Evolutionary conservation across 257 asterid species (phyloP), one percentile per base, ranked within the genome.

Genomic region (Solanum pinnatisectum): DNA sequence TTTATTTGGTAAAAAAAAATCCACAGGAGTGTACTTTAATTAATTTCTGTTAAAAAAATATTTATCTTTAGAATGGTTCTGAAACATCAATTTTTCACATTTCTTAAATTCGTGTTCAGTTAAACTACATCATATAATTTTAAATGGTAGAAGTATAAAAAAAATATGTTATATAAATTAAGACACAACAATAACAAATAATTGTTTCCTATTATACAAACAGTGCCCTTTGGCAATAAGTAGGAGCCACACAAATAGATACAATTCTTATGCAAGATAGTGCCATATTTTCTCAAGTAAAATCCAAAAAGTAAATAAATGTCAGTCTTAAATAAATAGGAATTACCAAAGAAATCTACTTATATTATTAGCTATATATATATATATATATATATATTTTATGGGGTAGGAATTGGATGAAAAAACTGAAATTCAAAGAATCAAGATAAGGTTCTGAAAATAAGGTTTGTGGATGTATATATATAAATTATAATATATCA

Each of bases 281-380:
- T 78, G 65, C 84, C n/a, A 27, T 78, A 16, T 33, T 40, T 42
- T 4, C 10, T 15, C 4, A 25, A 11, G 11, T n/a, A 25, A 22
- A 67, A 6, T 44, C 25, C 37, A n/a, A 78, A 78, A 77, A 23
- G 14, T 42, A 42, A 42, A 20, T 3, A 13, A 13, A 67, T 78
- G 65, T 44, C 85, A 79, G 27, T 44, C 40, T 25, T 44, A 44
- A 79, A 79, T 79, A 36, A 79, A 79, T 79, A 42, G 65, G 84
- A 36, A 78, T 25, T 8, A 77, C 11, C 1, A 40, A 40, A 44
- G 67, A 60, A 27, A 6, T 79, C 16, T 81, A 81, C 39, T 27
- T 81, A 27, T 40, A 40, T 30, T 39, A 12, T 39, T 36, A 72
- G 8, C 15, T 33, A 10, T 40, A 36, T 36, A 36, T 36, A 36